Percentiles rank a stretch among this genome's conserved stretches.
These are phyloP conservation scores for Russula vinacea DNA, from an alignment of 768 basidiomycete genomes.

Conservation along the genomic window DNA sequence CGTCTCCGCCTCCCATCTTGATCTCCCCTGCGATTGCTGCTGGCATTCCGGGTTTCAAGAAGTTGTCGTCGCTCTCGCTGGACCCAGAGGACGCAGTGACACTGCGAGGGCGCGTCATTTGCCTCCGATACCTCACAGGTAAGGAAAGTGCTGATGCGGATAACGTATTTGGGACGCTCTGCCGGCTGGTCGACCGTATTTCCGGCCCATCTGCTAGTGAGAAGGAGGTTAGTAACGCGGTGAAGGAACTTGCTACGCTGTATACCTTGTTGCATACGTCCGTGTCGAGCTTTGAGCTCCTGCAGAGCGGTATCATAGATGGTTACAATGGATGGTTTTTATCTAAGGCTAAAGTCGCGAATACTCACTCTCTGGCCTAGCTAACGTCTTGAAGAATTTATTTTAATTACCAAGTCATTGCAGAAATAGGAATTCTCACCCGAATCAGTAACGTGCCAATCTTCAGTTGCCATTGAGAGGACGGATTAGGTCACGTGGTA, in stretches of 20 bases:
- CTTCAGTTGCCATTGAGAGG: slow-evolving; percentile 64
- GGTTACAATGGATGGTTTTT: too few relatives aligned
- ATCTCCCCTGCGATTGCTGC: slow-evolving; percentile 44
- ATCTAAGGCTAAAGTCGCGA: too few relatives aligned
- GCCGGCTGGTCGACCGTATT: slow-evolving; percentile 63
- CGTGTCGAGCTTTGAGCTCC: slow-evolving; percentile 91
- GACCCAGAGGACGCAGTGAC: slow-evolving; percentile 92
- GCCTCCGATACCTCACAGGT: slow-evolving; percentile 69
- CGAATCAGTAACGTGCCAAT: slow-evolving; percentile 71
- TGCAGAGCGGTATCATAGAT: slow-evolving; percentile 92
- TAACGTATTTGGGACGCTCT: slow-evolving; percentile 60
- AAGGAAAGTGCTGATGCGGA: slow-evolving; percentile 59
- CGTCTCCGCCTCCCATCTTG: slow-evolving; percentile 36
- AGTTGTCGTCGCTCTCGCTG: slow-evolving; percentile 60
- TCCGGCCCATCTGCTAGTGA: slow-evolving; percentile 55
- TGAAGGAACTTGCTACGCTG: slow-evolving; percentile 74
- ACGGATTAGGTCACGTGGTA: too few relatives aligned
- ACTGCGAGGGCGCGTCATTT: slow-evolving; percentile 83
- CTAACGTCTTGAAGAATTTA: slow-evolving; percentile 33
- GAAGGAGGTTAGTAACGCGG: slow-evolving; percentile 54
- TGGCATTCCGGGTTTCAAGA: slow-evolving; percentile 61
- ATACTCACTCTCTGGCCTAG: slow-evolving; percentile 43
- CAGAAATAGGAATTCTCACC: slow-evolving; percentile 43
- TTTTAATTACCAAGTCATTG: background rate
- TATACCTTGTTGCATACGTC: slow-evolving; percentile 74